Base-by-base conservation (phyloP, 305 asterid species). In the Fraxinus angustifolia region DNA sequence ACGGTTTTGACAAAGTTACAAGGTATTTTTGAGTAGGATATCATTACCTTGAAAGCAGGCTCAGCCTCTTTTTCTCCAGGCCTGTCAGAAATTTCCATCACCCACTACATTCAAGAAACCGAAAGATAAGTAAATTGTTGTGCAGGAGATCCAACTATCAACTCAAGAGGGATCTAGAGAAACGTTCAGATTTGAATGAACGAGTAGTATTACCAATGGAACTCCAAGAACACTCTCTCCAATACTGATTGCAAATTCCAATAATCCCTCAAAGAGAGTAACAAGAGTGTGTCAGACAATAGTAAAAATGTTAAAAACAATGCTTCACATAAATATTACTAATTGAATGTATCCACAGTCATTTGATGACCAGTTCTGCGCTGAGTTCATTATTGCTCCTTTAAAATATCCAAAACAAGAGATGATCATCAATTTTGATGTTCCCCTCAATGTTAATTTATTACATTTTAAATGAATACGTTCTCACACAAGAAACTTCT, bases 31-130 rank as follows among this genome's bases (percentile, higher is more conserved):
- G 58, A 21, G 82, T 21, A 76, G 17, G 78, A 72, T 56, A 77
- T 77, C n/a, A 78, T 65, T 88, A 95, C 99, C 98, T 95, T 95
- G 88, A 95, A 95, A 81, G 98, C 89, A 75, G 99, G 99, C 88
- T 94, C 91, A 58, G 98, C 92, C 87, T 95, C 98, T 75, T 87
- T 84, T 79, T 83, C 68, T 82, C 98, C 98, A 8, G 99, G 98
- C 81, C 84, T 82, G 90, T 94, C 94, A 84, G 99, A 95, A 28
- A 95, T 87, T 89, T 95, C 98, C 82, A 95, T 86, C 76, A 86
- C 98, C 98, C 97, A 92, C 99, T 94, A 85, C 73, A 53, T 34
- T 87, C 80, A 65, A 73, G 21, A 71, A 84, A 78, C 68, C 21
- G 77, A 75, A 84, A 79, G 75, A 17, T 73, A 34, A 84, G 80